These are phyloP conservation scores for Mrakia gelida DNA, from an alignment of 768 basidiomycete genomes.

Conservation along the genomic window DNA sequence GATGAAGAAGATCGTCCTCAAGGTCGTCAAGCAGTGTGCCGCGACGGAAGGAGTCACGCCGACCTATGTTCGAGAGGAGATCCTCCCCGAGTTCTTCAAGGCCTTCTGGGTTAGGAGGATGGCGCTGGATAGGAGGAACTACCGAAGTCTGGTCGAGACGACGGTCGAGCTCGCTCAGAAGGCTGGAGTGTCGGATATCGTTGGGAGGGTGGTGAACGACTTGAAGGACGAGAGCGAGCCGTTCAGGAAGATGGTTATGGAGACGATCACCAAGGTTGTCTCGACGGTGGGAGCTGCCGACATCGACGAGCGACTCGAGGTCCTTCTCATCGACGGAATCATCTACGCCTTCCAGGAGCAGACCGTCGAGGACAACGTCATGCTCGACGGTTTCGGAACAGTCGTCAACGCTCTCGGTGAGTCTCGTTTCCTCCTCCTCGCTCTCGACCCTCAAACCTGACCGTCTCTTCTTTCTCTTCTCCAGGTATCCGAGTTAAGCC, in stretches of 20 bases:
- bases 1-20: slow-evolving; percentile 99
- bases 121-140: slow-evolving; percentile 94
- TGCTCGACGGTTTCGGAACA: slow-evolving; percentile 97
- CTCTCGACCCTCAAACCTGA: background rate
- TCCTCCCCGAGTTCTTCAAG: slow-evolving; percentile 98
- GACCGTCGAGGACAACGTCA: slow-evolving; percentile 96
- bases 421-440: slow-evolving; percentile 30
- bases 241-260: slow-evolving; percentile 97
- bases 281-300: slow-evolving; percentile 92
- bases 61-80: slow-evolving; percentile 93
- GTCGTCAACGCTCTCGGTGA: slow-evolving; percentile 85
- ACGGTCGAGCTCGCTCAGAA: slow-evolving; percentile 98
- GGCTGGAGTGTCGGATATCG: slow-evolving; percentile 92
- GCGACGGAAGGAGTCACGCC: slow-evolving; percentile 97
- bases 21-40: slow-evolving; percentile 98
- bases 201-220: slow-evolving; percentile 80
- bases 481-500: slow-evolving; percentile 90
- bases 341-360: slow-evolving; percentile 99
- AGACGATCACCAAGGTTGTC: slow-evolving; percentile 96
- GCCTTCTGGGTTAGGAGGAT: slow-evolving; percentile 96
- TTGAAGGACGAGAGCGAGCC: slow-evolving; percentile 61
- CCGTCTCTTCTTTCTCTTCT: background rate
- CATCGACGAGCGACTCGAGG: slow-evolving; percentile 91
- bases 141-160: slow-evolving; percentile 95
- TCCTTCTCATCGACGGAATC: slow-evolving; percentile 92